Conservation (phyloP, 768 basidiomycete species). For the Auricularia sp. region DNA sequence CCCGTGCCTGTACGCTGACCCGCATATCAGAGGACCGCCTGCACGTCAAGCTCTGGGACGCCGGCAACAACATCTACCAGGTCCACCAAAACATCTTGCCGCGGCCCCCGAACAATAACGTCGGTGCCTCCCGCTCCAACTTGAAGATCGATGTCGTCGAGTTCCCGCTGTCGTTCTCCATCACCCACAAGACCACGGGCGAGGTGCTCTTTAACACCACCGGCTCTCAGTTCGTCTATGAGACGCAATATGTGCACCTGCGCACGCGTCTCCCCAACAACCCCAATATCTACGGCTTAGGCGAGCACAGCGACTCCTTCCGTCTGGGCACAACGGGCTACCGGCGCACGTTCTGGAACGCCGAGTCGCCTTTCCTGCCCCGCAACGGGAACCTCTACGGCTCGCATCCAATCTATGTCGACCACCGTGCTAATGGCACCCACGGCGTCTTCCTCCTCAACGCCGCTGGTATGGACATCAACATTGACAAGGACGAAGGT, state of each 20-base stretch:
- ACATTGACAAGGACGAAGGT: slow-evolving; percentile 35
- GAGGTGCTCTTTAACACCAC: slow-evolving; percentile 57
- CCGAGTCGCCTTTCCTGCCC: slow-evolving; percentile 54
- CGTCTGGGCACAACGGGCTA: slow-evolving; percentile 36
- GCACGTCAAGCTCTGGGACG: slow-evolving; percentile 22
- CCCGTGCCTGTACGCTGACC: background rate
- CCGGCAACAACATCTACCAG: slow-evolving; percentile 50
- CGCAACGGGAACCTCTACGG: slow-evolving; percentile 55
- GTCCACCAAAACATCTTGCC: slow-evolving; percentile 55
- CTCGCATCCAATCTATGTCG: slow-evolving; percentile 63
- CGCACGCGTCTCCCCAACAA: slow-evolving; percentile 48
- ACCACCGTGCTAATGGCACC: slow-evolving; percentile 54
- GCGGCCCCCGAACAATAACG: slow-evolving; percentile 31
- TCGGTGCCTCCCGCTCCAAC: slow-evolving; percentile 24
- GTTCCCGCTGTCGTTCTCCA: slow-evolving; percentile 52
- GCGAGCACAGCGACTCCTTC: slow-evolving; percentile 64
- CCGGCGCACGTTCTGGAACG: slow-evolving; percentile 50
- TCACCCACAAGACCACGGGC: slow-evolving; percentile 36
- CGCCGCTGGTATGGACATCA: slow-evolving; percentile 72
- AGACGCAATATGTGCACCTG: slow-evolving; percentile 67
- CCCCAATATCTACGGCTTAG: slow-evolving; percentile 70
- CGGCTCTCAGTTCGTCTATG: slow-evolving; percentile 56
- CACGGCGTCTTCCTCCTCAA: slow-evolving; percentile 64
- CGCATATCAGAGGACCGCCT: background rate
- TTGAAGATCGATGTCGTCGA: slow-evolving; percentile 53